phyloP scores from a whole-genome alignment of 176 grass and related monocot species.

The Pontederia paniculata region DNA sequence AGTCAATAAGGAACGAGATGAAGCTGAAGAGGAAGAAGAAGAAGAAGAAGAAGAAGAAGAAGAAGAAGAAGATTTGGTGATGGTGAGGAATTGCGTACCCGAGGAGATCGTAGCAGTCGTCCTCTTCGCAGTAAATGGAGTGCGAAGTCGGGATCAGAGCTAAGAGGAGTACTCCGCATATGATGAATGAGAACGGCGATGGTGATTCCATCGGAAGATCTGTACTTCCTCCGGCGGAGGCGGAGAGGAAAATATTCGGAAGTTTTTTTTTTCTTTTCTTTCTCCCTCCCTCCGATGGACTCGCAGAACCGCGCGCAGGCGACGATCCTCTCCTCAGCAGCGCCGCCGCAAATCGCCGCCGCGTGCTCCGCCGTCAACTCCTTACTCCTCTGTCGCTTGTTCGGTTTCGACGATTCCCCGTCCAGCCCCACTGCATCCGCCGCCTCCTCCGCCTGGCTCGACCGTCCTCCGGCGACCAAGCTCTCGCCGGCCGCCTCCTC shows the following conservation, averaged over 20 bases:
- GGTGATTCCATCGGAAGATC: too few species aligned
- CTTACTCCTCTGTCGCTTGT: conserved; percentile 48
- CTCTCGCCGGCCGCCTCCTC: too few species aligned
- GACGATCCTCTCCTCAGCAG: conserved; percentile 27
- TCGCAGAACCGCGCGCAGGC: conserved; percentile 23
- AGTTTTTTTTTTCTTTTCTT: too few species aligned
- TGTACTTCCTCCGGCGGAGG: too few species aligned
- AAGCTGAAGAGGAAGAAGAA: too few species aligned
- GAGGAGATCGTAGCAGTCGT: conserved; percentile 96
- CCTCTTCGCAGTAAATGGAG: conserved; percentile 92
- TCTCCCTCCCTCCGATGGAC: conserved; percentile 31
- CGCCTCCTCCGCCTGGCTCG: too few species aligned
- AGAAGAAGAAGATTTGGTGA: neutral
- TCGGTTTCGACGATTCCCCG: conserved; percentile 5
- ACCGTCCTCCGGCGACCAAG: too few species aligned
- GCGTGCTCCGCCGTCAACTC: conserved; percentile 22
- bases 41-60: neutral
- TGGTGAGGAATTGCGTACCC: conserved; percentile 26
- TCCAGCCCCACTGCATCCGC: too few species aligned
- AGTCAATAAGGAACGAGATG: neutral
- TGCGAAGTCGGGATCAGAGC: conserved; percentile 19
- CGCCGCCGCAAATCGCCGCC: conserved; percentile 25
- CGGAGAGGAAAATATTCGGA: too few species aligned
- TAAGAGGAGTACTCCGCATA: conserved; percentile 3
- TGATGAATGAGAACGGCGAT: neutral